These are phyloP conservation scores for Phytopythium kandeliae DNA, from an alignment of 352 stramenopile species.

Conservation along the genomic window DNA sequence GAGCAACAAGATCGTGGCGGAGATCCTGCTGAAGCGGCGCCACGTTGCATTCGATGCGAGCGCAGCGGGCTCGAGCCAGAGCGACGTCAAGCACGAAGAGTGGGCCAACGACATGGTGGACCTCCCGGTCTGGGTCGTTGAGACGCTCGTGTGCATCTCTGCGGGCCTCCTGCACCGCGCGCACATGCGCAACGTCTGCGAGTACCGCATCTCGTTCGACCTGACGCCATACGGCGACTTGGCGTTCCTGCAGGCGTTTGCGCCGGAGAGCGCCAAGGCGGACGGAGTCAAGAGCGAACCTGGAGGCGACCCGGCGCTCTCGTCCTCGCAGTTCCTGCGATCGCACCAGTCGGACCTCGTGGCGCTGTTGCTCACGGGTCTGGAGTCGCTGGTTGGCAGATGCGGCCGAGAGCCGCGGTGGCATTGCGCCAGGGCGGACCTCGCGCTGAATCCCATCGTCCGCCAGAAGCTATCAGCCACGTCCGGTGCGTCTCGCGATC, in stretches of 20 bases:
- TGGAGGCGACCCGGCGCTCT: constrained; percentile 14
- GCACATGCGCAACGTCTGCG: constrained; percentile 66
- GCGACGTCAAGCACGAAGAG: constrained; percentile 15
- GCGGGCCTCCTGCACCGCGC: constrained; percentile 67
- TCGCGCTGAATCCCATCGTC: constrained; percentile 66
- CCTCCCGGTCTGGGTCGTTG: constrained; percentile 61
- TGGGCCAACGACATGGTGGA: constrained; percentile 31
- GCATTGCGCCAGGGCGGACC: constrained; percentile 67
- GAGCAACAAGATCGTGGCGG: constrained; percentile 39
- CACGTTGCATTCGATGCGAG: constrained; percentile 13
- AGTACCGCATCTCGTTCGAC: constrained; percentile 79
- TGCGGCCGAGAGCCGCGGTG: constrained; percentile 73
- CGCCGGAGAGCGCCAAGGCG: constrained; percentile 28
- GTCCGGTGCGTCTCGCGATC: constrained; percentile 53
- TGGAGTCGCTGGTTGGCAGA: constrained; percentile 45
- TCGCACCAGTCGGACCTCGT: constrained; percentile 54
- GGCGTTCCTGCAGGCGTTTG: constrained; percentile 69
- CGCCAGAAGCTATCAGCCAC: constrained; percentile 57
- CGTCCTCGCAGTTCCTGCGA: constrained; percentile 49
- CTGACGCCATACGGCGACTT: constrained; percentile 77
- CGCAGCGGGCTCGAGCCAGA: constrained; percentile 7
- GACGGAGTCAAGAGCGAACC: constrained; percentile 18
- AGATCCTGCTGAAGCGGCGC: constrained; percentile 40
- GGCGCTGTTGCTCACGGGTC: constrained; percentile 36
- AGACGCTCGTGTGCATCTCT: constrained; percentile 59